Base-by-base conservation (phyloP, 2,329 filamentous ascomycete species). In the Xylogone sp. region DNA sequence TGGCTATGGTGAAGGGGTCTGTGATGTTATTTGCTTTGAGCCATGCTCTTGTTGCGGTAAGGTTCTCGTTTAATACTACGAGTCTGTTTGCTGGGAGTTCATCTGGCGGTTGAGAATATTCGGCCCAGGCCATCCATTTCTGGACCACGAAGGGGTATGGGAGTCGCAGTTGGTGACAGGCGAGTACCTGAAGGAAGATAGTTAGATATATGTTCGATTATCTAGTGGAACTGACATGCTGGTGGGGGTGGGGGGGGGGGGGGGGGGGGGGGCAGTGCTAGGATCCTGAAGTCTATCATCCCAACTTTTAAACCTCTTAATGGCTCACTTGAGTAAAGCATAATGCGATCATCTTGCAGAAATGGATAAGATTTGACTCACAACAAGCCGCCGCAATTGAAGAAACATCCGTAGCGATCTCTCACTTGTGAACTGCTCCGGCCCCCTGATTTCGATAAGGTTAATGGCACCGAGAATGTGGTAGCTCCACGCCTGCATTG, bases 321-420 rank as follows among this genome's bases (percentile, higher is more conserved):
- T 27, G 24, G 24, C 10, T 6, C 8, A 9, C n/a, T 39, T 4
- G 34, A 31, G 27, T 31, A 31, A 13, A 31, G 8, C 27, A 8
- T 31, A n/a, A n/a, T n/a, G n/a, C n/a, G n/a, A n/a, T n/a, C n/a
- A n/a, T n/a, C n/a, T n/a, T n/a, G n/a, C n/a, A n/a, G n/a, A n/a
- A n/a, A n/a, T n/a, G n/a, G n/a, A n/a, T n/a, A n/a, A n/a, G n/a
- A n/a, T n/a, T n/a, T n/a, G n/a, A 39, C 34, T 39, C 13, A 39
- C 75, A 77, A 77, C n/a, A 13, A 16, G 34, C 34, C 34, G 8
- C n/a, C 34, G 34, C 20, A 79, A 69, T 73, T 79, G 78, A 49
- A 76, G 69, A 56, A 81, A 81, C 75, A 81, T 77, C 48, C 72
- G 69, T 34, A 70, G 65, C 3, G 77, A 76, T 3, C 75, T 71